phyloP scores from a whole-genome alignment of 2,329 filamentous ascomycete genomes.

The Trichoderma sp. region DNA sequence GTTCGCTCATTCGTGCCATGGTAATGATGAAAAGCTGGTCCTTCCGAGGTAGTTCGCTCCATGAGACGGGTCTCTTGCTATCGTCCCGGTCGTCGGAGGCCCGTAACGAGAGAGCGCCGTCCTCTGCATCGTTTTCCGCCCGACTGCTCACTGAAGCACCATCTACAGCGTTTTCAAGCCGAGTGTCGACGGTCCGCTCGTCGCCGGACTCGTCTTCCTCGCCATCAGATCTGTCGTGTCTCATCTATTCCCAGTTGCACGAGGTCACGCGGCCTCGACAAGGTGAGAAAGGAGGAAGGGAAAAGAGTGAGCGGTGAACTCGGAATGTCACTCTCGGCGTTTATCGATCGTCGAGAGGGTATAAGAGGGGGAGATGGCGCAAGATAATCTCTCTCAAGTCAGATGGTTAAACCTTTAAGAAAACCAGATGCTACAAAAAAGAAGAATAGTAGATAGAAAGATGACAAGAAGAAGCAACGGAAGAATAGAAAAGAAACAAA shows the following conservation, averaged over 20 bases:
- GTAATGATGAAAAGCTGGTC: conserved; percentile 77
- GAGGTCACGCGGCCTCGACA: conserved; percentile 16
- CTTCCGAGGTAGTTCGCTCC: conserved; percentile 74
- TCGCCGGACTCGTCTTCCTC: conserved; percentile 30
- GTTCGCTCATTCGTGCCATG: conserved; percentile 77
- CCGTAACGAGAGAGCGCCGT: conserved; percentile 5
- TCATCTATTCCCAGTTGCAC: conserved; percentile 32
- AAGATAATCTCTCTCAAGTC: background rate
- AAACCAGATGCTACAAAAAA: background rate
- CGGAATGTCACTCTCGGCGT: conserved; percentile 1
- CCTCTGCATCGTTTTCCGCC: conserved; percentile 18
- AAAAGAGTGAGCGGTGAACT: conserved; percentile 9
- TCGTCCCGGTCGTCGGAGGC: conserved; percentile 13
- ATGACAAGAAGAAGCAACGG: no score
- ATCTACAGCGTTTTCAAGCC: background rate
- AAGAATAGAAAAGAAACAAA: background rate
- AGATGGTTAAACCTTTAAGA: background rate
- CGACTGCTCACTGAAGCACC: background rate
- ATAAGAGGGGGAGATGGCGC: background rate
- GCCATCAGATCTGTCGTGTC: conserved; percentile 29
- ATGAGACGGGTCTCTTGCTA: conserved; percentile 43
- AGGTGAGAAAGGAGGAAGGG: background rate
- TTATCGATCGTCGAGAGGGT: background rate
- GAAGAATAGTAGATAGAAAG: background rate
- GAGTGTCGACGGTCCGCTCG: conserved; percentile 20